Base-by-base conservation (phyloP, 805 yeast species). In the Teunomyces barrocoloradensis region DNA sequence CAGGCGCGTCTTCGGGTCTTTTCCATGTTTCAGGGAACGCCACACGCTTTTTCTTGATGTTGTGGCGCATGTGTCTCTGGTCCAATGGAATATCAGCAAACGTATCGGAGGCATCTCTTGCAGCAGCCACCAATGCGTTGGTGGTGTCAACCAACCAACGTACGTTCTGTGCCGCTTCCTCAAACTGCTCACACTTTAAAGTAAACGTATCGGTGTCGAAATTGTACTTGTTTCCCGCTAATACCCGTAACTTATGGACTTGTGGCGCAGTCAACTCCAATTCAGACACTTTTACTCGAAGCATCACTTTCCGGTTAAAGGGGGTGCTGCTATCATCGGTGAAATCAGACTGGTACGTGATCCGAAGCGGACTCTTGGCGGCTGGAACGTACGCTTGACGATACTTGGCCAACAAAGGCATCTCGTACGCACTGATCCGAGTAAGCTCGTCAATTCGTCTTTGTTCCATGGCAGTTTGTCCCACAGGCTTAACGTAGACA, bases 361-460 rank as follows among this genome's bases (percentile, higher is more conserved):
- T 87, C 33, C 73, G 72, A 35, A 90, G 71, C 4, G 90, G 89
- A 7, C 74, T 65, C 23, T 73, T 70, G 13, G 58, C 61, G 9
- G 56, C 54, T 17, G 84, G 84, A 29, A 59, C 64, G 70, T 87
- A 91, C 50, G 75, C 77, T 65, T 85, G 82, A 56, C 92, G 84
- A 63, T 77, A 87, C 64, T 89, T 82, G 36, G 84, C 82, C 53
- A 94, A 75, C 47, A 82, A 78, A 5, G 99, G 99, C 75, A 92
- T 78, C 64, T 92, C 98, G 68, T 85, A 92, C 0, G 97, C 97
- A 9, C 95, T 89, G 38, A 89, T 75, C 57, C 97, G 79, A 60
- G 84, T 84, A 58, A 84, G 82, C 53, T 86, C 81, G 55, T 96
- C 82, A 56, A 80, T 82, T 53, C 81, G 85, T 60, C 97, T 79